Conservation (phyloP, 495 filamentous ascomycete species). For the Trichoderma virens region DNA sequence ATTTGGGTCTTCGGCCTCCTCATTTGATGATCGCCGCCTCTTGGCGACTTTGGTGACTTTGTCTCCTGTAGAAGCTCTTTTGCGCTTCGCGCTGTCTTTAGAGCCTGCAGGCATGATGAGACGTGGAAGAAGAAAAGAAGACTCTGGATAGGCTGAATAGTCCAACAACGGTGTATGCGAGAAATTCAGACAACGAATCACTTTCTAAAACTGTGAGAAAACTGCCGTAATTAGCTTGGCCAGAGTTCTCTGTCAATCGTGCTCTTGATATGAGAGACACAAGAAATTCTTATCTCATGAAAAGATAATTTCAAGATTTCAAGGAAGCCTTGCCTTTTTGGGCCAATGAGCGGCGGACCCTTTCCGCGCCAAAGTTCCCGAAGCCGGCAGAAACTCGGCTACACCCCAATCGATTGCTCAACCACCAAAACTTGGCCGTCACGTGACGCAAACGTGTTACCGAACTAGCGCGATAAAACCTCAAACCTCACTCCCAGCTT, state of each 20-base stretch:
- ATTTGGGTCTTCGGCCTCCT: conserved; percentile 38
- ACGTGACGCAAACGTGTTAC: conserved; percentile 22
- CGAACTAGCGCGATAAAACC: conserved; percentile 40
- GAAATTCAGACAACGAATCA: background rate
- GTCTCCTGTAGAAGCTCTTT: conserved; percentile 13
- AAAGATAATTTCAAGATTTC: background rate
- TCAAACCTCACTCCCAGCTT: conserved; percentile 36
- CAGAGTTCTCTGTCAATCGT: background rate
- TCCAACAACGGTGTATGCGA: background rate
- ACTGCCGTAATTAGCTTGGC: background rate
- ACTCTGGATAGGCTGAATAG: background rate
- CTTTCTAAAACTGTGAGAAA: background rate
- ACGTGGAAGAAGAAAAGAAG: background rate
- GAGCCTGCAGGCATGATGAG: conserved; percentile 23
- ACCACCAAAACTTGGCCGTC: background rate
- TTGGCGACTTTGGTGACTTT: conserved; percentile 24
- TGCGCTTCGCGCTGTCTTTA: conserved; percentile 8
- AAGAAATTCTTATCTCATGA: background rate
- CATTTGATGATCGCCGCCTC: conserved; percentile 41
- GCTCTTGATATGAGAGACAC: background rate
- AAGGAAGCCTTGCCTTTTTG: background rate
- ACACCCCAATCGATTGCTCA: background rate
- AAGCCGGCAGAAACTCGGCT: conserved; percentile 2
- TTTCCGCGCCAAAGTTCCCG: conserved; percentile 1
- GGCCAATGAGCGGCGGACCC: conserved; percentile 21